These are phyloP conservation scores for Sphenostylis stenocarpa DNA, from an alignment of 306 rosid genomes.

Conservation along the genomic window DNA sequence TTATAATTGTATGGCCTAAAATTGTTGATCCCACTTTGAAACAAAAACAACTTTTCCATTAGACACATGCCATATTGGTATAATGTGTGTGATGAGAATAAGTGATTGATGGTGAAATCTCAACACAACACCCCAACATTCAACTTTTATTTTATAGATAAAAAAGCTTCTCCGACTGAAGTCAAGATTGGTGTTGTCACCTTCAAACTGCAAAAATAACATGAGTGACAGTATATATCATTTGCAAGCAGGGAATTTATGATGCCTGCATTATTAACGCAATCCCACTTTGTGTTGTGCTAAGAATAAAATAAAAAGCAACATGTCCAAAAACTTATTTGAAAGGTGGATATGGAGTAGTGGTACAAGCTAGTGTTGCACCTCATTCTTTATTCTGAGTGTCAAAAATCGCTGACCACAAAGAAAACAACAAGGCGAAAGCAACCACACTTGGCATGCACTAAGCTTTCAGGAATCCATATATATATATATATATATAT, in stretches of 20 bases:
- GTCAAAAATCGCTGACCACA: slow-evolving; percentile 35
- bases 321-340: slow-evolving; percentile 20
- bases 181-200: slow-evolving; percentile 26
- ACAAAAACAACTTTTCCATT: background rate
- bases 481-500: too few species aligned
- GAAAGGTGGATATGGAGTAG: slow-evolving; percentile 39
- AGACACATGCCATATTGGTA: background rate
- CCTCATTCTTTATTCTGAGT: slow-evolving; percentile 57
- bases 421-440: slow-evolving; percentile 33
- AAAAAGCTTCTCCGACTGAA: slow-evolving; percentile 20
- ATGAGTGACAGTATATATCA: slow-evolving; percentile 10
- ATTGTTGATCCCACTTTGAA: background rate
- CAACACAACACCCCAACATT: slow-evolving; percentile 15
- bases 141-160: background rate
- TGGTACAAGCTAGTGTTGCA: slow-evolving; percentile 33
- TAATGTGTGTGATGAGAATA: background rate
- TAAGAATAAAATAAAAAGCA: background rate
- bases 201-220: slow-evolving; percentile 17
- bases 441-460: slow-evolving; percentile 56
- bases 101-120: background rate
- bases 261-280: slow-evolving; percentile 41
- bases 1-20: background rate
- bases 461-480: slow-evolving; percentile 42
- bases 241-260: slow-evolving; percentile 32
- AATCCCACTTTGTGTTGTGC: background rate